Conservation (phyloP, 2,329 filamentous ascomycete species). For the Diplodia intermedia region DNA sequence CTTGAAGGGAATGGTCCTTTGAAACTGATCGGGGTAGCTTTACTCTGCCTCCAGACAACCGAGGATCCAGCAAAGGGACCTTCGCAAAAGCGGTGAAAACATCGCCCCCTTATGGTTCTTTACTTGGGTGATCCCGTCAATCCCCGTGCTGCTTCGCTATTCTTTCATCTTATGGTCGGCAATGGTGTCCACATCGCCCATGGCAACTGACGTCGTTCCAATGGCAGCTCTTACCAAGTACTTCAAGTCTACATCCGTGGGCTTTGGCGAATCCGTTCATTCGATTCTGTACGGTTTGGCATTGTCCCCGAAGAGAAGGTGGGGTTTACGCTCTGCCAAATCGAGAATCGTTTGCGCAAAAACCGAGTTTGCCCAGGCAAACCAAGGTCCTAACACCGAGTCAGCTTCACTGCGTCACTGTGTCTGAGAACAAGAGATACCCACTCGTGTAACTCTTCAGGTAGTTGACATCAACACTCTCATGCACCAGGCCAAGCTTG, state of each 20-base stretch:
- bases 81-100: not conserved
- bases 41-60: not conserved
- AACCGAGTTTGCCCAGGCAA: conserved; percentile 97
- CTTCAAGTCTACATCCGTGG: not conserved
- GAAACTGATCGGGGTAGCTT: not conserved
- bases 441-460: conserved; percentile 74
- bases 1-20: not conserved
- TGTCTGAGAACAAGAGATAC: conserved; percentile 39
- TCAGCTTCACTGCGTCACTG: conserved; percentile 1
- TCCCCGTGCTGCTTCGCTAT: not conserved
- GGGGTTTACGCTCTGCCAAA: conserved; percentile 84
- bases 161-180: not conserved
- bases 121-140: not conserved
- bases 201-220: not conserved
- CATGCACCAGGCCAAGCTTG: conserved; percentile 82
- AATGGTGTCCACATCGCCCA: not conserved
- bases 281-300: conserved; percentile 63
- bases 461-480: conserved; percentile 85
- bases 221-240: not conserved
- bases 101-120: not conserved
- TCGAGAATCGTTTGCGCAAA: conserved; percentile 93
- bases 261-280: conserved; percentile 23
- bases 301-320: conserved; percentile 78
- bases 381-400: conserved; percentile 72
- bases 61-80: not conserved